phyloP scores from a whole-genome alignment of 2,329 filamentous ascomycete species.

The Stemphylium vesicarium region DNA sequence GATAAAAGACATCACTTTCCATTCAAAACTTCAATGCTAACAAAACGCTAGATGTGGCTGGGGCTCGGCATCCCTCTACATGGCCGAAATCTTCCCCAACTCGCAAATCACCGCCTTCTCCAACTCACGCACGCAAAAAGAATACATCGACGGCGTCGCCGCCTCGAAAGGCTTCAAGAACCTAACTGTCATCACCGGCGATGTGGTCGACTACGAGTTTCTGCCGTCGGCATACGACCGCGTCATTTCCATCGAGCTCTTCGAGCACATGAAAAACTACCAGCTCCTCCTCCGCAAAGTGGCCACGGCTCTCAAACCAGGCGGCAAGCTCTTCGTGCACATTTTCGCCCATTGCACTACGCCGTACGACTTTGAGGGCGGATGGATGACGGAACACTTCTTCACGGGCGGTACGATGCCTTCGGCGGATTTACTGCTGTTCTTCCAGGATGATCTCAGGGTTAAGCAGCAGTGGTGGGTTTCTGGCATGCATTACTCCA shows the following conservation, averaged over 20 bases:
- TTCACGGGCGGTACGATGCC: constrained; percentile 78
- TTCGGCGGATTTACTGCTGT: constrained; percentile 69
- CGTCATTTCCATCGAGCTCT: constrained; percentile 72
- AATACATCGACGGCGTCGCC: constrained; percentile 68
- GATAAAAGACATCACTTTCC: too few species aligned
- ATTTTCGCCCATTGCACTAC: constrained; percentile 69
- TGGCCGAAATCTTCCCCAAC: constrained; percentile 69
- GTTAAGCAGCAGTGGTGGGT: constrained; percentile 74
- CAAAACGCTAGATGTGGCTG: constrained; percentile 64
- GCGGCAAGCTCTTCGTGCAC: constrained; percentile 73
- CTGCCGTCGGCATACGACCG: constrained; percentile 64
- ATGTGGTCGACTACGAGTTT: constrained; percentile 72
- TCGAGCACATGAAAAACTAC: constrained; percentile 82
- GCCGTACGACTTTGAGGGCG: constrained; percentile 73
- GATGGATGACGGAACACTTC: constrained; percentile 78
- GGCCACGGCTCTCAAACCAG: constrained; percentile 62
- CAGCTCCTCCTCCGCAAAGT: constrained; percentile 70
- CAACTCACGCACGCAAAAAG: constrained; percentile 72
- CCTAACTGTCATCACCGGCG: constrained; percentile 68
- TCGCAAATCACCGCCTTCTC: constrained; percentile 70
- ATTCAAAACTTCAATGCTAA: constrained; percentile 1
- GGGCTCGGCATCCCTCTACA: constrained; percentile 70
- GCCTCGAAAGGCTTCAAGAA: constrained; percentile 64
- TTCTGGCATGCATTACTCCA: constrained; percentile 70
- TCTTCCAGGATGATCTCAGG: constrained; percentile 68